phyloP scores from a whole-genome alignment of 495 filamentous ascomycete species.

The Pseudomonodictys pantanalensis region DNA sequence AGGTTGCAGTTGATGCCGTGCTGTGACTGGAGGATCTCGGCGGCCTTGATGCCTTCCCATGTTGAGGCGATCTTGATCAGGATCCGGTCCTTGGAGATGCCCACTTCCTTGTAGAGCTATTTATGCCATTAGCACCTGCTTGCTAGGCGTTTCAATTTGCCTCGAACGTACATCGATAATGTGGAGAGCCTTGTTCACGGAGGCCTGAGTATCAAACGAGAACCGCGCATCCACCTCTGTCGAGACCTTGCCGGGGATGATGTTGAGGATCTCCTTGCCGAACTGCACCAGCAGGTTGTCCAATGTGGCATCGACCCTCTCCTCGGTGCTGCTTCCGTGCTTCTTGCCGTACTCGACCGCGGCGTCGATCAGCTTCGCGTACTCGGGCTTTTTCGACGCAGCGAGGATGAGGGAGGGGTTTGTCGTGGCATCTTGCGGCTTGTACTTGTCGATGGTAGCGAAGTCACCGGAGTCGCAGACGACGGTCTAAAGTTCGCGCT shows the following conservation, averaged over 20 bases:
- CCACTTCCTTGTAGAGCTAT: constrained; percentile 87
- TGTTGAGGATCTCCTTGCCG: constrained; percentile 93
- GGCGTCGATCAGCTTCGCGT: constrained; percentile 84
- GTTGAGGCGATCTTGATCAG: constrained; percentile 86
- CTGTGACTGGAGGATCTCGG: constrained; percentile 87
- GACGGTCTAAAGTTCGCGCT: constrained; percentile 61
- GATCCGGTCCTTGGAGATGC: constrained; percentile 89
- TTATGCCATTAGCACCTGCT: background rate
- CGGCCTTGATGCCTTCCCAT: constrained; percentile 98
- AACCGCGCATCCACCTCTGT: constrained; percentile 97
- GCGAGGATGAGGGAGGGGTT: constrained; percentile 98
- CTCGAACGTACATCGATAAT: constrained; percentile 78
- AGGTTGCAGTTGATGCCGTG: constrained; percentile 97
- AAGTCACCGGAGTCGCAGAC: constrained; percentile 92
- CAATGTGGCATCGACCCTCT: constrained; percentile 43
- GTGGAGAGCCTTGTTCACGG: constrained; percentile 92
- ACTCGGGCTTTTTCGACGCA: constrained; percentile 96
- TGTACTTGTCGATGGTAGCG: constrained; percentile 96
- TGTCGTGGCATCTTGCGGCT: constrained; percentile 99
- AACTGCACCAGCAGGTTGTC: constrained; percentile 97
- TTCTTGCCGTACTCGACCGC: constrained; percentile 83
- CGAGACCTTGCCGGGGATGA: constrained; percentile 96
- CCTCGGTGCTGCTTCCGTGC: constrained; percentile 60
- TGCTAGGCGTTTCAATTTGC: background rate
- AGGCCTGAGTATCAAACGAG: constrained; percentile 91